A percentile compares a stretch with the other conserved stretches of the same genome.
These are phyloP conservation scores for Pigoraptor vietnamica DNA, from an alignment of 78 protist species.

Conservation along the genomic window DNA sequence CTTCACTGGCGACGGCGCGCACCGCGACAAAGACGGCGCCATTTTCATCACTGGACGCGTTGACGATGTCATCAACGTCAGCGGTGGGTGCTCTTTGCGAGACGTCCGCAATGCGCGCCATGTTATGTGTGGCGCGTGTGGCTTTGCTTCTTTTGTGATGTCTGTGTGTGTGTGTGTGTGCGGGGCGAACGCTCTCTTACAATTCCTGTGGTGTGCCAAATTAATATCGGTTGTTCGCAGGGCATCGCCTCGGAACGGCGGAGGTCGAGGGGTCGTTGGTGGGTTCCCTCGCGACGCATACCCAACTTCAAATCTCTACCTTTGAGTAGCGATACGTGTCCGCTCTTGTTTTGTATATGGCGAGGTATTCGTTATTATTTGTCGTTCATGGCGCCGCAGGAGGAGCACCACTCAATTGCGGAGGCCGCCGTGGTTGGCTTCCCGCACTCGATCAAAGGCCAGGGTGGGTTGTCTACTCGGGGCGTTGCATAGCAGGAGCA, in stretches of 20 bases:
- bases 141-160: not conserved
- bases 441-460: conserved; percentile 87
- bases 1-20: conserved; percentile 39
- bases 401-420: conserved; percentile 30
- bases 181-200: too few relatives aligned
- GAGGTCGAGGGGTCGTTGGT: conserved; percentile 84
- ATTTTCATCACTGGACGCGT: conserved; percentile 76
- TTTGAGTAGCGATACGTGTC: too few relatives aligned
- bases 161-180: conserved; percentile 41
- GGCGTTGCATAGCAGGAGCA: not conserved
- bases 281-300: too few relatives aligned
- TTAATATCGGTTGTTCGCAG: too few relatives aligned
- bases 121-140: not conserved
- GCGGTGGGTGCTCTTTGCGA: not conserved
- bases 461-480: not conserved
- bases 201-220: too few relatives aligned
- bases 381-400: not conserved
- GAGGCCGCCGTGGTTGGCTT: conserved; percentile 86
- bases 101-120: not conserved
- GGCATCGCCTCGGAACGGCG: conserved; percentile 91
- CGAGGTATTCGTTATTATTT: too few relatives aligned
- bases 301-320: too few relatives aligned
- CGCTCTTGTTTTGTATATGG: too few relatives aligned
- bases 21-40: conserved; percentile 35
- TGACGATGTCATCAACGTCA: conserved; percentile 60